phyloP scores from a whole-genome alignment of 73 alveolate species.

The Stentor roeselii region DNA sequence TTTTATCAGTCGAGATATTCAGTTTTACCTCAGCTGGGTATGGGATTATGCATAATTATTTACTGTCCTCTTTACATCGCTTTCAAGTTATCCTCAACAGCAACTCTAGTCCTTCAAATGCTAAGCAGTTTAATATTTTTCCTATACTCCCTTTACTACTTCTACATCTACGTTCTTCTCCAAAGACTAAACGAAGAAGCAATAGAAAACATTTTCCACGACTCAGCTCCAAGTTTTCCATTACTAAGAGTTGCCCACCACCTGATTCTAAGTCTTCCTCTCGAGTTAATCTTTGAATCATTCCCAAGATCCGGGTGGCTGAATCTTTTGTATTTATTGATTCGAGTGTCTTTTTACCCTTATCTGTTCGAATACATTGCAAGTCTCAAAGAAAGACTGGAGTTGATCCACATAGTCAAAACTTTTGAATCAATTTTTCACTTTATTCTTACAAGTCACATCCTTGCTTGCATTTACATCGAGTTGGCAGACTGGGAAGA shows the following conservation, averaged over 20 bases:
- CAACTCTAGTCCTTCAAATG: constrained; percentile 26
- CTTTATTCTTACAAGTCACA: constrained; percentile 43
- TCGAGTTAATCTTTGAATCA: background rate
- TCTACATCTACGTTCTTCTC: background rate
- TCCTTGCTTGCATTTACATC: constrained; percentile 41
- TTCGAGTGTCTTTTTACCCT: background rate
- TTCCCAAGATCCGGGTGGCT: background rate
- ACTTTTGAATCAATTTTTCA: constrained; percentile 41
- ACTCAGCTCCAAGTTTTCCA: background rate
- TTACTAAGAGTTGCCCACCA: background rate
- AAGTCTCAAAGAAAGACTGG: background rate
- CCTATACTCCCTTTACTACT: background rate
- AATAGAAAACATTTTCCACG: background rate
- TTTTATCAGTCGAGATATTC: background rate
- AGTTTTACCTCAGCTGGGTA: background rate
- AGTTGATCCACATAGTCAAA: constrained; percentile 29
- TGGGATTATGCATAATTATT: constrained; percentile 42
- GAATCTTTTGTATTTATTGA: background rate
- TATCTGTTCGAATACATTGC: background rate
- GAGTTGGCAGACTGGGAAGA: constrained; percentile 25
- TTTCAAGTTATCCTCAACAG: constrained; percentile 5
- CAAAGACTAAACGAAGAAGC: background rate
- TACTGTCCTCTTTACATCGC: constrained; percentile 53
- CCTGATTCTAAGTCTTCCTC: background rate
- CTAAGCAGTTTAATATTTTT: constrained; percentile 29